phyloP scores from a whole-genome alignment of 2,329 filamentous ascomycete genomes.

The Clarireedia paspali region DNA sequence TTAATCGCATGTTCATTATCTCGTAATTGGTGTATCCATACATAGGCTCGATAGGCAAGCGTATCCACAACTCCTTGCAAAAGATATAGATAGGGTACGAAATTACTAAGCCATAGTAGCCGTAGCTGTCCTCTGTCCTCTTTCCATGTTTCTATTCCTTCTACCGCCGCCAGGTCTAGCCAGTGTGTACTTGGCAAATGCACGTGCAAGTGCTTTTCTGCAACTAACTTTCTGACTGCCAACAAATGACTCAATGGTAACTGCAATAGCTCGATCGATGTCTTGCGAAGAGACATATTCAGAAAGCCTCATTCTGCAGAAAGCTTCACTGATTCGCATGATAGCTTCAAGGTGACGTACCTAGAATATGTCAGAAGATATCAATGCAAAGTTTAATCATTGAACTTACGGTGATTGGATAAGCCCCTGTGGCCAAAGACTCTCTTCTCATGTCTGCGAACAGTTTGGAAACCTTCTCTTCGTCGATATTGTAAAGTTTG shows the following conservation, averaged over 20 bases:
- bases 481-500: slow-evolving; percentile 94
- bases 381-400: background rate
- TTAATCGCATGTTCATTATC: slow-evolving; percentile 5
- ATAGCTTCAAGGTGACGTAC: slow-evolving; percentile 97
- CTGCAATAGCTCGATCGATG: slow-evolving; percentile 93
- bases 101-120: slow-evolving; percentile 13
- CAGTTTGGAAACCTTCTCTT: slow-evolving; percentile 89
- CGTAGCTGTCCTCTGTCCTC: slow-evolving; percentile 18
- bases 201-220: slow-evolving; percentile 89
- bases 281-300: slow-evolving; percentile 88
- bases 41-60: background rate
- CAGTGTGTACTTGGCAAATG: slow-evolving; percentile 90
- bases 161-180: slow-evolving; percentile 29
- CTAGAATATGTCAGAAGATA: slow-evolving; percentile 36
- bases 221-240: slow-evolving; percentile 94
- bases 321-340: slow-evolving; percentile 88
- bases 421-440: slow-evolving; percentile 86
- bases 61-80: background rate
- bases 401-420: slow-evolving; percentile 84
- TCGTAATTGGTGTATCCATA: background rate
- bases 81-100: background rate
- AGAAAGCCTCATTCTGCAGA: slow-evolving; percentile 96
- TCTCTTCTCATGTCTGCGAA: slow-evolving; percentile 96
- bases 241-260: slow-evolving; percentile 93
- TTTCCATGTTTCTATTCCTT: slow-evolving; percentile 22